Percentiles rank a stretch among this genome's conserved stretches.
These are phyloP conservation scores for Stagonosporopsis chrysanthemi DNA, from an alignment of 2,329 filamentous ascomycete genomes.

Conservation along the genomic window DNA sequence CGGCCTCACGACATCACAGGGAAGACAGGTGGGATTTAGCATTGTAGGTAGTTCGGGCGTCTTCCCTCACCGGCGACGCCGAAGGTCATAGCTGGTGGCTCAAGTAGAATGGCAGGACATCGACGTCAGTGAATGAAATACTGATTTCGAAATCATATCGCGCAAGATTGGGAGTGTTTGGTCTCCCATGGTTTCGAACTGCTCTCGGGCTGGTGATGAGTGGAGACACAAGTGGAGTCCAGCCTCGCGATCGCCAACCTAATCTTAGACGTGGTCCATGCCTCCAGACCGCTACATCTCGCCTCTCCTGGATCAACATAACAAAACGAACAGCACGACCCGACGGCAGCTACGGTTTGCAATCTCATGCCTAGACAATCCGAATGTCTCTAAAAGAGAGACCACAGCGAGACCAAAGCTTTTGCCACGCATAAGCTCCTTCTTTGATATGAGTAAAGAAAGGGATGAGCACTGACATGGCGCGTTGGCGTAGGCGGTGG, in stretches of 20 bases:
- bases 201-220: constrained; percentile 4
- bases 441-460: background rate
- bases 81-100: background rate
- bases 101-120: constrained; percentile 2
- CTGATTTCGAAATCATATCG: background rate
- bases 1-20: constrained; percentile 16
- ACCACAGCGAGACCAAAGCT: background rate
- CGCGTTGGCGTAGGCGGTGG: background rate
- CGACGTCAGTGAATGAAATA: background rate
- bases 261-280: constrained; percentile 15
- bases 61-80: background rate
- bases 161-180: background rate
- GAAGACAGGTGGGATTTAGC: constrained; percentile 6
- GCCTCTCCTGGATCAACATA: background rate
- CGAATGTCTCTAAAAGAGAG: background rate
- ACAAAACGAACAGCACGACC: background rate
- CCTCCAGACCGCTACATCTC: constrained; percentile 16
- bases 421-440: too few relatives aligned
- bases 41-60: constrained; percentile 16
- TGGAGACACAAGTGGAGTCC: constrained; percentile 5
- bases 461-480: constrained; percentile 9
- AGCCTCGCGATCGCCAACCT: constrained; percentile 4
- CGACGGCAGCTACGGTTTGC: background rate
- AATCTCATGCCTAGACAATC: background rate
- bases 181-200: background rate